These are phyloP conservation scores for Hypericum perforatum DNA, from an alignment of 345 rosid genomes.

Conservation along the genomic window DNA sequence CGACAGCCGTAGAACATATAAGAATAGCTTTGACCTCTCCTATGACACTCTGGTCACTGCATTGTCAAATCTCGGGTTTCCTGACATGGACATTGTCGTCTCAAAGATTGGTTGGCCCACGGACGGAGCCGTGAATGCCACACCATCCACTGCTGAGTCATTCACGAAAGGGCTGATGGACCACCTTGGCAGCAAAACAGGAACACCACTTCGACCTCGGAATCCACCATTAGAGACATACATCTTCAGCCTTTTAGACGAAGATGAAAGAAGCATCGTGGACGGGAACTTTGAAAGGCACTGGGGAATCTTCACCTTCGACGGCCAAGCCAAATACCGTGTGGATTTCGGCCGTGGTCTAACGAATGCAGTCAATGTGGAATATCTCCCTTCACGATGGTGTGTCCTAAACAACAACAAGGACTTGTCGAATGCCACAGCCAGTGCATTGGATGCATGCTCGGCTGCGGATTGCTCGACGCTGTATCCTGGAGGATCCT, in stretches of 20 bases:
- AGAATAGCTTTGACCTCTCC: slow-evolving; percentile 68
- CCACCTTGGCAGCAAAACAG: slow-evolving; percentile 54
- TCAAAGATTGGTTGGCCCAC: slow-evolving; percentile 93
- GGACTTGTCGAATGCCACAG: slow-evolving; percentile 62
- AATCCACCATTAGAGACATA: slow-evolving; percentile 53
- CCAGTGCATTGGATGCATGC: slow-evolving; percentile 55
- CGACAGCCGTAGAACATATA: slow-evolving; percentile 52
- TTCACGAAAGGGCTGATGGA: slow-evolving; percentile 56
- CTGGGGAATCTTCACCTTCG: slow-evolving; percentile 88
- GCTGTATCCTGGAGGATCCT: slow-evolving; percentile 64
- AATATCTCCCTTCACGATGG: slow-evolving; percentile 74
- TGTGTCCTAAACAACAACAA: slow-evolving; percentile 69
- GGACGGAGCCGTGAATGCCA: slow-evolving; percentile 74
- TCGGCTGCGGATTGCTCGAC: slow-evolving; percentile 59
- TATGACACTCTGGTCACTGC: slow-evolving; percentile 57
- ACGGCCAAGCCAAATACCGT: slow-evolving; percentile 82
- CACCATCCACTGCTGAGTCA: slow-evolving; percentile 38
- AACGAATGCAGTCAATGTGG: slow-evolving; percentile 55
- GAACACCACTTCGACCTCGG: slow-evolving; percentile 45
- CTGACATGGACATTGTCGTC: slow-evolving; percentile 49
- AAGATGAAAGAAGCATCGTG: slow-evolving; percentile 47
- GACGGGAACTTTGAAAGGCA: slow-evolving; percentile 77
- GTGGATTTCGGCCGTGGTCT: slow-evolving; percentile 48
- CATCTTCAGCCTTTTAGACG: slow-evolving; percentile 66
- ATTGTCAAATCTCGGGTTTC: slow-evolving; percentile 50